Evolutionary conservation across 768 basidiomycete genomes (phyloP).

Genomic region (Tulasnella calospora): DNA sequence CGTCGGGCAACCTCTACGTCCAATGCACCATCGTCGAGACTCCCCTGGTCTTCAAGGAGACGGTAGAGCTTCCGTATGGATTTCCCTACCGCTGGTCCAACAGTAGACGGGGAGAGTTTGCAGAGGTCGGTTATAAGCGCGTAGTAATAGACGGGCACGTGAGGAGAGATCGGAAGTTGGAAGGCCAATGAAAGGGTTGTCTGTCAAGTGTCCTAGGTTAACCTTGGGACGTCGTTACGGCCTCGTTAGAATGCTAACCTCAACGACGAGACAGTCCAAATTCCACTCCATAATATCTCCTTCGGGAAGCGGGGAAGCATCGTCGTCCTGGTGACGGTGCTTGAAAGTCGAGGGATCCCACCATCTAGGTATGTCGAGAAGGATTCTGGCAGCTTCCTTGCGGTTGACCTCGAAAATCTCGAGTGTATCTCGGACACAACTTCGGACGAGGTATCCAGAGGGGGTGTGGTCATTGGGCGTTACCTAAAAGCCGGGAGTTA

Average conservation of each 20-base stretch:
- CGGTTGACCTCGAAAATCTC: slow-evolving; percentile 94
- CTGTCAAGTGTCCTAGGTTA: slow-evolving; percentile 39
- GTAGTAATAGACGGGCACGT: slow-evolving; percentile 80
- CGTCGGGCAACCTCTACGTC: slow-evolving; percentile 78
- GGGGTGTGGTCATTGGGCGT: slow-evolving; percentile 71
- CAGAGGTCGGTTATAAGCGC: slow-evolving; percentile 88
- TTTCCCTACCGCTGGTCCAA: slow-evolving; percentile 95
- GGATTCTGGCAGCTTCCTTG: slow-evolving; percentile 84
- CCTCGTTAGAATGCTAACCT: slow-evolving; percentile 46
- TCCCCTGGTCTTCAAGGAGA: slow-evolving; percentile 75
- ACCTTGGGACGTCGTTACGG: neutral
- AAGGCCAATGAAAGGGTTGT: slow-evolving; percentile 69
- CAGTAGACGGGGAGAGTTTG: slow-evolving; percentile 85
- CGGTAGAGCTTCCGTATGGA: slow-evolving; percentile 83
- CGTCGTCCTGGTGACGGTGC: slow-evolving; percentile 59
- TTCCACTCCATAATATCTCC: slow-evolving; percentile 69
- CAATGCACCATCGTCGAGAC: slow-evolving; percentile 80
- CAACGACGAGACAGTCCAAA: slow-evolving; percentile 81
- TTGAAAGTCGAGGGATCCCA: slow-evolving; percentile 78
- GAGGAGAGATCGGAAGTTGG: slow-evolving; percentile 67
- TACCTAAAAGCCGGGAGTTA: slow-evolving; percentile 44
- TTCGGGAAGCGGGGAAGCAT: slow-evolving; percentile 35
- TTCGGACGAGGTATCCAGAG: slow-evolving; percentile 73
- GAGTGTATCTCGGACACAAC: slow-evolving; percentile 67
- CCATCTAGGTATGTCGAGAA: slow-evolving; percentile 86